A percentile compares a stretch with the other conserved stretches of the same genome.
These are phyloP conservation scores for Dictyostelium discoideum DNA, from an alignment of 78 protist species.

Conservation along the genomic window DNA sequence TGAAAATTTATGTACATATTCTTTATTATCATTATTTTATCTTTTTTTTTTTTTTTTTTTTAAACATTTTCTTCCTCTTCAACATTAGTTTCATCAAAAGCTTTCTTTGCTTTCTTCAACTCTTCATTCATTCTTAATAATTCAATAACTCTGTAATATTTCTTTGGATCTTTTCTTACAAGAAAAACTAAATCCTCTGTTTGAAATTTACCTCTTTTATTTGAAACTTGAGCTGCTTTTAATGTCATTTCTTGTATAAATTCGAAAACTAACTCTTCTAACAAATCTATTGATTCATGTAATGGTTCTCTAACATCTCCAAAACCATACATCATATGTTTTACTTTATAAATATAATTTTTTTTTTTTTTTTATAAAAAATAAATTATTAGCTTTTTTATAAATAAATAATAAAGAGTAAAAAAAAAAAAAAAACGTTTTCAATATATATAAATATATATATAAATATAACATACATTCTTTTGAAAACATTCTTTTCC, in stretches of 20 bases:
- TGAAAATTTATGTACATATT: background rate
- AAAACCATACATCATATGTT: slow-evolving; percentile 87
- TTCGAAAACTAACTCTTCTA: slow-evolving; percentile 79
- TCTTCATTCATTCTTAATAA: slow-evolving; percentile 78
- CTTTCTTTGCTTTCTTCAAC: slow-evolving; percentile 78
- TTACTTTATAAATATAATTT: background rate
- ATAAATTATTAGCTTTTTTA: too few species aligned
- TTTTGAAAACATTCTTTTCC: slow-evolving; percentile 67
- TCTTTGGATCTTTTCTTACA: slow-evolving; percentile 81
- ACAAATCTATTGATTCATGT: slow-evolving; percentile 75
- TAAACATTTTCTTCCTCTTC: slow-evolving; percentile 40
- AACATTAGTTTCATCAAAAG: slow-evolving; percentile 50
- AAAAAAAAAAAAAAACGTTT: background rate
- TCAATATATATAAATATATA: too few species aligned
- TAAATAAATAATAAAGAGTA: too few species aligned
- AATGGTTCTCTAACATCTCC: slow-evolving; percentile 86
- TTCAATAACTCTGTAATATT: slow-evolving; percentile 75
- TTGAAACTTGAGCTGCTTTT: slow-evolving; percentile 61
- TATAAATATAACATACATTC: slow-evolving; percentile 15
- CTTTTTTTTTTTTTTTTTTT: background rate
- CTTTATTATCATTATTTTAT: background rate
- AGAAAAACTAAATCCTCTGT: slow-evolving; percentile 82
- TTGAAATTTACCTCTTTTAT: slow-evolving; percentile 71
- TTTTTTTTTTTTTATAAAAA: too few species aligned
- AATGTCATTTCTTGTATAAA: slow-evolving; percentile 73